Base-by-base conservation (phyloP, 805 yeast genomes). In the Pichia phayaonensis region DNA sequence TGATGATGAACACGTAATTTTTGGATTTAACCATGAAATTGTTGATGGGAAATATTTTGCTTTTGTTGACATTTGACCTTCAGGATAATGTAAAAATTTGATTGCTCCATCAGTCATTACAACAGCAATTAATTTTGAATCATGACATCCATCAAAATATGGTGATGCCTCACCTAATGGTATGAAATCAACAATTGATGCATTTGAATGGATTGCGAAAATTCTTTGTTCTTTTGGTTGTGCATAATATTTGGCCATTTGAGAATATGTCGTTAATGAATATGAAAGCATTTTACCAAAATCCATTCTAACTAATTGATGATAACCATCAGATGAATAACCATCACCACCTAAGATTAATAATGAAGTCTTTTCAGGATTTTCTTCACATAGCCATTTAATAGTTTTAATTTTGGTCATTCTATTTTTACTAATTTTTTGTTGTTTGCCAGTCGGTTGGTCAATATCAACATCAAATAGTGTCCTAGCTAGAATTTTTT, bases 211-310 rank as follows among this genome's bases (percentile, higher is more conserved):
- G 15, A 83, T 63, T 1, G 87, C 86, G 45, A 81, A 68, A 10
- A 79, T 69, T 51, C 73, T 73, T 54, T 80, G 84, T 42, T 77
- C 73, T 45, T 69, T 73, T 2, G 85, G 84, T 24, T 69, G 72
- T 0, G 84, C 72, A 65, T 89, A 94, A 61, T 81, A 89, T 47
- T 76, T 76, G 18, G 86, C 85, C 86, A 90, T 94, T 47, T 82
- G 81, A 10, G 83, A 85, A 66, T 89, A 87, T 0, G 96, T 84
- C 0, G 97, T 86, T 51, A 92, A 67, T 2, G 90, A 76, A 57
- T 88, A 86, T 46, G 80, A 77, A 23, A 95, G 85, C 15, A 96
- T 86, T 42, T 74, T 72, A 3, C 96, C 97, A 58, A 89, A 84
- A 55, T 88, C 86, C 53, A 90, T 70, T 47, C 83, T 69, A 0